phyloP scores from a whole-genome alignment of 306 rosid species.

The Acacia crassicarpa region DNA sequence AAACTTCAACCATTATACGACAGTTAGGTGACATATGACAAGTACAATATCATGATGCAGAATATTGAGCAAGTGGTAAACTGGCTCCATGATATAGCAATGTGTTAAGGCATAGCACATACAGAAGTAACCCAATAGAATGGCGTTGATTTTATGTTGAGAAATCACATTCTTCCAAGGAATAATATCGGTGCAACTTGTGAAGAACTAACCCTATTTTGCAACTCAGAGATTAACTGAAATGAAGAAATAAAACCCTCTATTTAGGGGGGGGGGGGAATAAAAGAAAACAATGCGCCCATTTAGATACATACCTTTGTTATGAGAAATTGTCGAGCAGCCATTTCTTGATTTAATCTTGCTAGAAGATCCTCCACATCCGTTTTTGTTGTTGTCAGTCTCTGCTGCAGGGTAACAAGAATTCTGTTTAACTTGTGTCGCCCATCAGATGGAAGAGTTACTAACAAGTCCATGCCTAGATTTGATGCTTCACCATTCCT shows the following conservation, averaged over 20 bases:
- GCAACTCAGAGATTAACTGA: not conserved
- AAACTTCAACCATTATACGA: not conserved
- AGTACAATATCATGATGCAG: not conserved
- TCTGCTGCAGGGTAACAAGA: slow-evolving; percentile 60
- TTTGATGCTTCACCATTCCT: slow-evolving; percentile 44
- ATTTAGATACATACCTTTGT: slow-evolving; percentile 67
- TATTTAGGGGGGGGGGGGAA: not conserved
- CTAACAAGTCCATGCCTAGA: slow-evolving; percentile 38
- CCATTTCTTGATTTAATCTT: slow-evolving; percentile 83
- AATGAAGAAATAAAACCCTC: slow-evolving; percentile 14
- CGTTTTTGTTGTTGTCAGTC: slow-evolving; percentile 63
- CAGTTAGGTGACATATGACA: slow-evolving; percentile 1
- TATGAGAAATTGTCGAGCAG: slow-evolving; percentile 74
- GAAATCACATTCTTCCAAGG: slow-evolving; percentile 7
- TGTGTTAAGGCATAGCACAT: not conserved
- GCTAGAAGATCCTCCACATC: slow-evolving; percentile 83
- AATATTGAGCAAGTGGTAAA: not conserved
- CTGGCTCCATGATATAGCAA: not conserved
- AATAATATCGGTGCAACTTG: not conserved
- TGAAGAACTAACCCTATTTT: slow-evolving; percentile 19
- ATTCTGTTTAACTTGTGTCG: slow-evolving; percentile 68
- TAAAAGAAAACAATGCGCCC: not conserved
- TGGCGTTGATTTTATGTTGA: not conserved
- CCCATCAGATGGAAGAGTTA: slow-evolving; percentile 58
- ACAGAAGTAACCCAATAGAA: not conserved